A percentile compares a stretch with the other conserved stretches of the same genome.
These are phyloP conservation scores for Lactarius tabidus DNA, from an alignment of 768 basidiomycete genomes.

Conservation along the genomic window DNA sequence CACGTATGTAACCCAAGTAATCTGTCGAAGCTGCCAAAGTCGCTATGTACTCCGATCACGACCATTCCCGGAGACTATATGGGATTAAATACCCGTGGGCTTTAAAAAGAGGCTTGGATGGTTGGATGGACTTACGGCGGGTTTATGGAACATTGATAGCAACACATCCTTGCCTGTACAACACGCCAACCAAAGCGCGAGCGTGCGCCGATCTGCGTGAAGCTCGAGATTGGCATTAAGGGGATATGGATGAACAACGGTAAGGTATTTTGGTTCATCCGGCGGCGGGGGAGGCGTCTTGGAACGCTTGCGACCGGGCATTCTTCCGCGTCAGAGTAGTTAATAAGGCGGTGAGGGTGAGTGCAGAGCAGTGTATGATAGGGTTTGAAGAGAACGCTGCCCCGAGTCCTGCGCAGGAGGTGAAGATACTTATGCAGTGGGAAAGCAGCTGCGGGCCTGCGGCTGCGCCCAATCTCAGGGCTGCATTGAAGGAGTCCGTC, in stretches of 20 bases:
- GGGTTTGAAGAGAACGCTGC: not conserved
- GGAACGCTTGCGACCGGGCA: constrained; percentile 40
- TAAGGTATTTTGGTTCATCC: constrained; percentile 43
- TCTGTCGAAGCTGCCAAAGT: constrained; percentile 31
- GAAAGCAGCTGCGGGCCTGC: not conserved
- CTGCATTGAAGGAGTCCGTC: too few relatives aligned
- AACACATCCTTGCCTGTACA: constrained; percentile 34
- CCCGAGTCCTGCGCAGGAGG: too few relatives aligned
- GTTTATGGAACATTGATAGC: constrained; percentile 41
- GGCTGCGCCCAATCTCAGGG: not conserved
- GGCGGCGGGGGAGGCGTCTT: constrained; percentile 41
- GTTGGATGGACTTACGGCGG: constrained; percentile 35
- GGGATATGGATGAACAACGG: constrained; percentile 44
- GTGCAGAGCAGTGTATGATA: not conserved
- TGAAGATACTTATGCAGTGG: not conserved
- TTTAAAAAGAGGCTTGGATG: not conserved
- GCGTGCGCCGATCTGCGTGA: constrained; percentile 35
- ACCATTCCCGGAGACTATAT: constrained; percentile 42
- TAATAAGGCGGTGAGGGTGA: too few relatives aligned
- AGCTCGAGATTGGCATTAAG: constrained; percentile 41
- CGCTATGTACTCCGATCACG: constrained; percentile 40
- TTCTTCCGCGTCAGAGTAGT: not conserved
- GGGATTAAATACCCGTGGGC: not conserved
- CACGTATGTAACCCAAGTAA: constrained; percentile 45
- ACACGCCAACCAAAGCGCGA: constrained; percentile 43